These are phyloP conservation scores for Bipolaris bicolor DNA, from an alignment of 2,329 filamentous ascomycete species.

Conservation along the genomic window DNA sequence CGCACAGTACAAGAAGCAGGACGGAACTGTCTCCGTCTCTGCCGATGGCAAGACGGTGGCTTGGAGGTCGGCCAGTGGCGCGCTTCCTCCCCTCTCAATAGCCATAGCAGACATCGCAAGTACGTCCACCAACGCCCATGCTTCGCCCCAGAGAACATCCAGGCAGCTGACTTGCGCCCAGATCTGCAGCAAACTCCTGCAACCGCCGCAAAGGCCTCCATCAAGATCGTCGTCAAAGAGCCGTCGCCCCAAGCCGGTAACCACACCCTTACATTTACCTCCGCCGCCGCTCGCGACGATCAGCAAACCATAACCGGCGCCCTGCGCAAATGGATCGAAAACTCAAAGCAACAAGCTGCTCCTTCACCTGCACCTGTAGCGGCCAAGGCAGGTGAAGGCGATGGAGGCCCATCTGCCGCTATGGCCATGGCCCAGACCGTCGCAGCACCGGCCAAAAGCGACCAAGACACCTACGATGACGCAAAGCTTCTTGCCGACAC, in stretches of 20 bases:
- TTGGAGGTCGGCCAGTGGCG: slow-evolving; percentile 75
- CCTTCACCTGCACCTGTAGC: slow-evolving; percentile 45
- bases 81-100: slow-evolving; percentile 71
- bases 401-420: slow-evolving; percentile 61
- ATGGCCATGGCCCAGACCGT: slow-evolving; percentile 80
- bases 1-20: slow-evolving; percentile 87
- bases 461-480: slow-evolving; percentile 80
- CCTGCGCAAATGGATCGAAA: slow-evolving; percentile 77
- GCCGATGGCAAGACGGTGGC: slow-evolving; percentile 74
- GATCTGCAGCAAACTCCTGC: slow-evolving; percentile 95
- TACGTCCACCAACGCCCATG: slow-evolving; percentile 53
- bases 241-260: slow-evolving; percentile 66
- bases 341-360: slow-evolving; percentile 61
- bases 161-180: slow-evolving; percentile 46
- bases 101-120: slow-evolving; percentile 80
- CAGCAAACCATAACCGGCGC: slow-evolving; percentile 84
- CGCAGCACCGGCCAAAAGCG: slow-evolving; percentile 48
- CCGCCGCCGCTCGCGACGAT: slow-evolving; percentile 77
- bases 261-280: slow-evolving; percentile 90
- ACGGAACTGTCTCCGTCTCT: slow-evolving; percentile 80
- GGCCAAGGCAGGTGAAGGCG: slow-evolving; percentile 30
- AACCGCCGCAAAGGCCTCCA: slow-evolving; percentile 85
- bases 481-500: slow-evolving; percentile 76
- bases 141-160: slow-evolving; percentile 6
- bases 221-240: slow-evolving; percentile 84